These are phyloP conservation scores for Saccharomycopsis hybrid DNA, from an alignment of 1,139 yeast species.

Conservation along the genomic window DNA sequence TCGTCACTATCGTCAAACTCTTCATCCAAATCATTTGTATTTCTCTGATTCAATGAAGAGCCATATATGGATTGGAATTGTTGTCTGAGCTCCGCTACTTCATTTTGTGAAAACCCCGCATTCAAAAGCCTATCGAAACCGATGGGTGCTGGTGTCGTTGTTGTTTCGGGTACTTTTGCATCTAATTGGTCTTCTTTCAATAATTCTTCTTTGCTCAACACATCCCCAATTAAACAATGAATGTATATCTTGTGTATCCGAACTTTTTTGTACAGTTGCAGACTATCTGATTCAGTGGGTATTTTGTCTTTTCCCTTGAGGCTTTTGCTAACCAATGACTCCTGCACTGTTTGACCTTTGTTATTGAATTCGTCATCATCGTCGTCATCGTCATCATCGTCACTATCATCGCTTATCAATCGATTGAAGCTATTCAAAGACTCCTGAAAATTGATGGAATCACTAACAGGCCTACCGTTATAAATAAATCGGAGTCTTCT, in stretches of 20 bases:
- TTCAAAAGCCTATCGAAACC: slow-evolving; percentile 81
- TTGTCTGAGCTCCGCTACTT: slow-evolving; percentile 60
- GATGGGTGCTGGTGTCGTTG: slow-evolving; percentile 51
- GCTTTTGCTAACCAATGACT: slow-evolving; percentile 2
- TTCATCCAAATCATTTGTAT: slow-evolving; percentile 23
- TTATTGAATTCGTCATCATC: slow-evolving; percentile 21
- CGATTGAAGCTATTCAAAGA: slow-evolving; percentile 23
- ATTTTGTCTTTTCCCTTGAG: slow-evolving; percentile 21
- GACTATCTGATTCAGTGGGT: slow-evolving; percentile 19
- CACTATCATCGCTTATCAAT: slow-evolving; percentile 10
- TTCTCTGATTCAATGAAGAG: slow-evolving; percentile 32
- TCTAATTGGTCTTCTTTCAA: slow-evolving; percentile 59
- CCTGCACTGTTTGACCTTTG: slow-evolving; percentile 22
- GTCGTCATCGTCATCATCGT: slow-evolving; percentile 14
- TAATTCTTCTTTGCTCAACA: slow-evolving; percentile 50
- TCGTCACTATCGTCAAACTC: slow-evolving; percentile 21
- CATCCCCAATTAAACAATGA: slow-evolving; percentile 80
- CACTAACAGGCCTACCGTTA: slow-evolving; percentile 65
- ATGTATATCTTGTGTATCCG: slow-evolving; percentile 41
- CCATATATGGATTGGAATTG: slow-evolving; percentile 73
- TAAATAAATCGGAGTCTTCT: slow-evolving; percentile 65
- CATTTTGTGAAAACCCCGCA: slow-evolving; percentile 79
- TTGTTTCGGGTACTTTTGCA: slow-evolving; percentile 24
- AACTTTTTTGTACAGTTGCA: slow-evolving; percentile 16
- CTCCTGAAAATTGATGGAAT: slow-evolving; percentile 46